phyloP scores from a whole-genome alignment of 768 basidiomycete genomes.

The Macrocybe gigantea region DNA sequence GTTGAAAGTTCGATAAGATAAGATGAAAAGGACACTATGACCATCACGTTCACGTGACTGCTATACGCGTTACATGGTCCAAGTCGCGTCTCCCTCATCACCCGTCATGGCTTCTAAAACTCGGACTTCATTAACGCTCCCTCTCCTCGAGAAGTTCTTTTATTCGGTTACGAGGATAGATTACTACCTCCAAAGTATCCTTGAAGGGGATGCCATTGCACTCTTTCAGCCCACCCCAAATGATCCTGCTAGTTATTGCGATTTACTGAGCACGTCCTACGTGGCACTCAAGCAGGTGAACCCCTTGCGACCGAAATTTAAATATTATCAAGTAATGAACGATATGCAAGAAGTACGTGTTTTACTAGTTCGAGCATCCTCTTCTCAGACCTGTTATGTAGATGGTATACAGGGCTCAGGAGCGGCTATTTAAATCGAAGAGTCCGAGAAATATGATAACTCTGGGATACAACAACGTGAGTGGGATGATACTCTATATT shows the following conservation, averaged over 20 bases:
- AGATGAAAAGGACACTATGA: neutral
- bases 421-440: constrained; percentile 39
- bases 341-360: constrained; percentile 49
- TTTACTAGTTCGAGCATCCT: neutral
- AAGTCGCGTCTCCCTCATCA: neutral
- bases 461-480: constrained; percentile 56
- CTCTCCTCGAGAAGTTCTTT: constrained; percentile 40
- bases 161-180: constrained; percentile 30
- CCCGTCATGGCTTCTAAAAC: neutral
- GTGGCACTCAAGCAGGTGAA: constrained; percentile 31
- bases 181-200: constrained; percentile 31
- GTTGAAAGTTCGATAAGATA: constrained; percentile 6
- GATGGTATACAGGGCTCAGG: constrained; percentile 61
- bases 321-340: constrained; percentile 32
- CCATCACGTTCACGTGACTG: constrained; percentile 8
- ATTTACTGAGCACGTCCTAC: constrained; percentile 40
- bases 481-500: constrained; percentile 10
- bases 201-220: constrained; percentile 13
- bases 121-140: constrained; percentile 9
- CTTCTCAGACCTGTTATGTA: constrained; percentile 16
- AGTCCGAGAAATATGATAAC: constrained; percentile 56
- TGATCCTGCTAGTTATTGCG: constrained; percentile 22
- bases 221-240: constrained; percentile 10
- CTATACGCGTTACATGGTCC: neutral
- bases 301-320: constrained; percentile 14